These are phyloP conservation scores for Globisporangium mamillatum DNA, from an alignment of 352 stramenopile genomes.

Conservation along the genomic window DNA sequence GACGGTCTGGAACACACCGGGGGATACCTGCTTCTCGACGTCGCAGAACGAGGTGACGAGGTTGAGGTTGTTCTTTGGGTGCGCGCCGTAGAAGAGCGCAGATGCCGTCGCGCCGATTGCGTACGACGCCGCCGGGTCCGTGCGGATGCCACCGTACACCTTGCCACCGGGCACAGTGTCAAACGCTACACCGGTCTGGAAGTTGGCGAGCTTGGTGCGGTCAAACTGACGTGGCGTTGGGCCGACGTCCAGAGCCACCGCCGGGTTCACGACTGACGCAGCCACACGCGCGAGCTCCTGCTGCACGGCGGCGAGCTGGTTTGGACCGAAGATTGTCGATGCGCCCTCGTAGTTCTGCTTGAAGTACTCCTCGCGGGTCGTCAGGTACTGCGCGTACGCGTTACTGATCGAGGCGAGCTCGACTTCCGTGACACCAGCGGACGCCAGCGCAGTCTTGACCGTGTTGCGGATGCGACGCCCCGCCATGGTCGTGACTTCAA, in stretches of 20 bases:
- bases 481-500: slow-evolving; percentile 65
- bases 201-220: slow-evolving; percentile 25
- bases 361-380: slow-evolving; percentile 61
- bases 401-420: slow-evolving; percentile 55
- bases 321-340: slow-evolving; percentile 68
- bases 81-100: slow-evolving; percentile 38
- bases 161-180: slow-evolving; percentile 25
- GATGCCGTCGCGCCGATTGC: slow-evolving; percentile 27
- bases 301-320: slow-evolving; percentile 55
- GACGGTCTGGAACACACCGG: slow-evolving; percentile 27
- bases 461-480: slow-evolving; percentile 47
- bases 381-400: slow-evolving; percentile 59
- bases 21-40: slow-evolving; percentile 29
- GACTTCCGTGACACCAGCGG: slow-evolving; percentile 35
- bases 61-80: slow-evolving; percentile 47
- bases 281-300: slow-evolving; percentile 48
- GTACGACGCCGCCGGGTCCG: slow-evolving; percentile 27
- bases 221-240: slow-evolving; percentile 41
- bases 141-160: slow-evolving; percentile 26
- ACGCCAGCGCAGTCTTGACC: slow-evolving; percentile 26
- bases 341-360: slow-evolving; percentile 69
- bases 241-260: slow-evolving; percentile 28
- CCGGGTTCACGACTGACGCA: slow-evolving; percentile 25
- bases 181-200: slow-evolving; percentile 39
- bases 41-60: slow-evolving; percentile 48